Base-by-base conservation (phyloP, 2,329 filamentous ascomycete genomes). In the Fusarium neocosmosporiellum region DNA sequence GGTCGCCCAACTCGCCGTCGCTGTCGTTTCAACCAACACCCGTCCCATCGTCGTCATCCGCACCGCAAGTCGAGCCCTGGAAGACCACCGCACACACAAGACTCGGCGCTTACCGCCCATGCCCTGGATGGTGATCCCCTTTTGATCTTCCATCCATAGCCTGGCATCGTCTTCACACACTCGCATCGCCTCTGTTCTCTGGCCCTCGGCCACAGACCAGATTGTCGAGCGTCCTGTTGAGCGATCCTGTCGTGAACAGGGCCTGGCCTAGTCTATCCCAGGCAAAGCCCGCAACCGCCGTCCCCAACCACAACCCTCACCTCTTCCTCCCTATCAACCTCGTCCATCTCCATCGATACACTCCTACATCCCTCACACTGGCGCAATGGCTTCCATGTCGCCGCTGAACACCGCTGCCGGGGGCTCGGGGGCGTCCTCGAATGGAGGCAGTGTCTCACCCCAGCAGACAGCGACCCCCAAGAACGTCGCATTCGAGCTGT, bases 401-500 rank as follows among this genome's bases (percentile, higher is more conserved):
- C 85, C 85, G 61, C 80, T 83, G 74, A 84, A 82, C 67, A 79
- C 76, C 48, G 72, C 77, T 62, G 75, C 72, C 63, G 78, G 77
- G 72, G 72, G 73, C 68, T 81, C 82, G 64, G 80, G 75, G 46
- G 67, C 80, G 60, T 82, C 83, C 62, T 82, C 84, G 59, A 78
- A 81, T 66, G 85, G 82, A 58, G 85, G 84, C 71, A 85, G 82
- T 75, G 80, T 83, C 76, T 87, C 85, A 53, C 87, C 87, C 65
- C 83, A 83, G 65, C 86, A 85, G 76, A 80, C 82, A 48, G 78
- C 85, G 48, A 84, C 84, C 37, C 89, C 90, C 72, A 95, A 95
- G 86, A 92, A 91, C 79, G 92, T 95, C 84, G 89, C 92, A 85
- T 95, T 96, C 83, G 91, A 94, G 82, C 88, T 95, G 63, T 86